These are phyloP conservation scores for Hyphopichia fennica DNA, from an alignment of 1,139 yeast species.

Conservation along the genomic window DNA sequence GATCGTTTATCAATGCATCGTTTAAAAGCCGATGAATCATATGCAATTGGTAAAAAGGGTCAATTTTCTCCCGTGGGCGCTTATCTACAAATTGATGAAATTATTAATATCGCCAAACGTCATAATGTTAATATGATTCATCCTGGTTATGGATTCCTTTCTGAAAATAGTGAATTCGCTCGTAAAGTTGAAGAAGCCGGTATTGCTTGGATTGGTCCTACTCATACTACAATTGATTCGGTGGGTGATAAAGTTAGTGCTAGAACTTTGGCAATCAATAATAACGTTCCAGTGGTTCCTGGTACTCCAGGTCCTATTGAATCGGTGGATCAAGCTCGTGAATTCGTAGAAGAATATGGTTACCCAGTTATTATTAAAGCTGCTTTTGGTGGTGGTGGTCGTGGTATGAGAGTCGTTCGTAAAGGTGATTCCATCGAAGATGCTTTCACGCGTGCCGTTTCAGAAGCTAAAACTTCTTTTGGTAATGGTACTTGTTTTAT, in stretches of 20 bases:
- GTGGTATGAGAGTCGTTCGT: constrained; percentile 99
- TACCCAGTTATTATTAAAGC: constrained; percentile 98
- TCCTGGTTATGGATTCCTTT: constrained; percentile 96
- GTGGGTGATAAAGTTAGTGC: constrained; percentile 99
- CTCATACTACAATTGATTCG: constrained; percentile 83
- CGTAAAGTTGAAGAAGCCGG: constrained; percentile 88
- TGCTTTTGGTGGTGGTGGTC: constrained; percentile 99
- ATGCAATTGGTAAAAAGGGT: constrained; percentile 87
- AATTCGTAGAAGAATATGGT: constrained; percentile 80
- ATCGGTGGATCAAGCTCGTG: constrained; percentile 70
- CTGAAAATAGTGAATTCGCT: constrained; percentile 95
- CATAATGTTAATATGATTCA: constrained; percentile 95
- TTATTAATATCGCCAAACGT: constrained; percentile 81
- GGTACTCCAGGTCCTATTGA: constrained; percentile 98
- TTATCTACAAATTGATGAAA: constrained; percentile 93
- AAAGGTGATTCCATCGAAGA: constrained; percentile 93
- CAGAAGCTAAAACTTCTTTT: constrained; percentile 92
- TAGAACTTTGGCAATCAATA: constrained; percentile 76
- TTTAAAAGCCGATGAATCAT: constrained; percentile 88
- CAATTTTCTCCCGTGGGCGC: constrained; percentile 96
- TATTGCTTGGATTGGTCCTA: constrained; percentile 96
- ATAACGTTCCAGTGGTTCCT: constrained; percentile 91
- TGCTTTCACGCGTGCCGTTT: constrained; percentile 90
- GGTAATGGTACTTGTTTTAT: constrained; percentile 99
- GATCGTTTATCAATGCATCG: constrained; percentile 95